Base-by-base conservation (phyloP, 108 stramenopile species). In the Mayamaea pseudoterrestris region DNA sequence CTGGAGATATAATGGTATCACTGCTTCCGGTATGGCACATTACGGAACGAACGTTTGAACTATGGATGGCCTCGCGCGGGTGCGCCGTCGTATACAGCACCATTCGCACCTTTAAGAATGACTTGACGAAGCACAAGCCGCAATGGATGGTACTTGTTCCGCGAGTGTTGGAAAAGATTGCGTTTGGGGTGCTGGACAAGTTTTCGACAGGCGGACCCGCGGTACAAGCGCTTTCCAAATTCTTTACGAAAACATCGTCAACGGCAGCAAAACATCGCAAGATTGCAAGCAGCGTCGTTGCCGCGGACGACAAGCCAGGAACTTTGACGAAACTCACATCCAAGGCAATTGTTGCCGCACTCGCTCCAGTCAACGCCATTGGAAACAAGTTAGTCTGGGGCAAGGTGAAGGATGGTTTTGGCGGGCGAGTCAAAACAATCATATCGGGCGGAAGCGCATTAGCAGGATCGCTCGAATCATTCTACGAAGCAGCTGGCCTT, bases 131-230 rank as follows among this genome's bases (percentile, higher is more conserved):
- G 53, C 77, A 92, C 57, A 68, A 81, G 43, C 94, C 94, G 7
- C 78, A 96, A 47, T 93, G 91, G 86, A 54, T 93, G 50, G 83
- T 96, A 4, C 63, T 90, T 21, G 94, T 96, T 3, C 94, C 94
- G 0, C 74, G 94, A 30, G 80, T 95, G 5, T 50, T 93, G 48
- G 94, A 95, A 71, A 95, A 89, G 30, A 78, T 87, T 51, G 84
- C 87, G 0, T 31, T 65, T 41, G 94, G 94, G 4, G 90, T 91
- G 9, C 88, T 92, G 55, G 82, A 74, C 45, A 90, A 95, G 42
- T 89, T 95, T 50, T 53, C 64, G n/a, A 53, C 62, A 1, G 80
- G 89, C n/a, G 75, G 80, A 48, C 58, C 60, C 18, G 70, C 66
- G 1, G 83, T 73, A 3, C 80, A 89, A 65, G 68, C 57, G 5